Evolutionary conservation across 768 basidiomycete genomes (phyloP), one percentile per base, ranked within the genome.

Genomic region (Scleroderma citrinum): DNA sequence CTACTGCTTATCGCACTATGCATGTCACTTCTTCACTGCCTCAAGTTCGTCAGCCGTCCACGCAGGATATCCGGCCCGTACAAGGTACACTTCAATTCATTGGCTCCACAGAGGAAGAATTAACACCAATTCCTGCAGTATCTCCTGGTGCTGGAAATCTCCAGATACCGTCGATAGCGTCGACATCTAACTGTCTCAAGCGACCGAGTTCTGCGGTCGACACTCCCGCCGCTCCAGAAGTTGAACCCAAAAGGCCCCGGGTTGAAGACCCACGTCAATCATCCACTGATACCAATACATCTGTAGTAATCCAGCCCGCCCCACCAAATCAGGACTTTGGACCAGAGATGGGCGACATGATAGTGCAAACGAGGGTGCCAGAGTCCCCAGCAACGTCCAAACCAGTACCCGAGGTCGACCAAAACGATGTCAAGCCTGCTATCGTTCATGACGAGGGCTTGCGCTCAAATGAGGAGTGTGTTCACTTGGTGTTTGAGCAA

Each of bases 391-490:
- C 23, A 16, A 6, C 40, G 24, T 42, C 24, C 12, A 5, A 16
- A 29, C n/a, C 40, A 14, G 6, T 21, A 4, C 26, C 40, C 23
- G 40, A 20, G 30, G 20, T 44, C 30, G 43, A 16, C 30, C 12
- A 30, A 29, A 13, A 34, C 10, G 51, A 55, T 19, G 30, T 8
- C 40, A 46, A 48, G 26, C 14, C 21, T 7, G 44, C 47, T 10
- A 19, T 30, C 16, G 12, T 49, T 5, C 26, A 17, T 42, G 47
- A 39, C 13, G 51, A 48, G 29, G 55, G 64, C 20, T 36, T 67
- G 20, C 72, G 74, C 48, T 72, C 77, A 47, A 58, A 78, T 19
- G 66, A 65, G 47, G 71, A 69, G 11, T 66, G 81, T 21, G 72
- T 80, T 20, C 42, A 61, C 35, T 44, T 62, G 39, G 64, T 68